Evolutionary conservation across 495 filamentous ascomycete species (phyloP).

Genomic region (Talaromyces proteolyticus): DNA sequence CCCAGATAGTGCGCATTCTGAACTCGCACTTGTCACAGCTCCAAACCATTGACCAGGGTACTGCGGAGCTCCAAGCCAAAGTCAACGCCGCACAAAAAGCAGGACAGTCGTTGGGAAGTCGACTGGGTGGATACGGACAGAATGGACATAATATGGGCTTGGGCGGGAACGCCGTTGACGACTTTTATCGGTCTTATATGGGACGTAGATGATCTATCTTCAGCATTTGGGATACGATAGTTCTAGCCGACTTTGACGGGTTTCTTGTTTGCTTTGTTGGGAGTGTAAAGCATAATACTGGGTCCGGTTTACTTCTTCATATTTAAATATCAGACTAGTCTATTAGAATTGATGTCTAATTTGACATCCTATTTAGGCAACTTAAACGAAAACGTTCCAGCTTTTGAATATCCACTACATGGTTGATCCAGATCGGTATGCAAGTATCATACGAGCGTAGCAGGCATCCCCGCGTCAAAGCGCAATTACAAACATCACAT

Average conservation of each 20-base stretch:
- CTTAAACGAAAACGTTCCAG: no score
- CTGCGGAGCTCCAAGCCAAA: slow-evolving; percentile 72
- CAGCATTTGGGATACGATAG: neutral
- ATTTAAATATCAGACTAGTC: no score
- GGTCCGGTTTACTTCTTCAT: no score
- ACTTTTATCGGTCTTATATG: slow-evolving; percentile 77
- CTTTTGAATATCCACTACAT: no score
- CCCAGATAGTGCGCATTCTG: slow-evolving; percentile 87
- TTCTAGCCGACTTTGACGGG: no score
- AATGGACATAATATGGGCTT: slow-evolving; percentile 37
- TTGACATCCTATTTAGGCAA: no score
- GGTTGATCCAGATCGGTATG: no score
- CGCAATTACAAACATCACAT: no score
- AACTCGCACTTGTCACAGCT: slow-evolving; percentile 86
- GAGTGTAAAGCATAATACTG: no score
- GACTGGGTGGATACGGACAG: slow-evolving; percentile 53
- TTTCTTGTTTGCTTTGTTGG: neutral
- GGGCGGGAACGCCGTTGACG: slow-evolving; percentile 61
- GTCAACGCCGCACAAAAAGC: slow-evolving; percentile 73
- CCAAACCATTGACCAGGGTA: slow-evolving; percentile 84
- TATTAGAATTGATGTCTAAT: no score
- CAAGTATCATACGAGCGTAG: no score
- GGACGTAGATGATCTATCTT: slow-evolving; percentile 42
- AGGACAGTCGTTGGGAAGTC: slow-evolving; percentile 59
- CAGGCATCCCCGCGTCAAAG: no score